These are phyloP conservation scores for Candida parachauliodes DNA, from an alignment of 805 yeast species.

Conservation along the genomic window DNA sequence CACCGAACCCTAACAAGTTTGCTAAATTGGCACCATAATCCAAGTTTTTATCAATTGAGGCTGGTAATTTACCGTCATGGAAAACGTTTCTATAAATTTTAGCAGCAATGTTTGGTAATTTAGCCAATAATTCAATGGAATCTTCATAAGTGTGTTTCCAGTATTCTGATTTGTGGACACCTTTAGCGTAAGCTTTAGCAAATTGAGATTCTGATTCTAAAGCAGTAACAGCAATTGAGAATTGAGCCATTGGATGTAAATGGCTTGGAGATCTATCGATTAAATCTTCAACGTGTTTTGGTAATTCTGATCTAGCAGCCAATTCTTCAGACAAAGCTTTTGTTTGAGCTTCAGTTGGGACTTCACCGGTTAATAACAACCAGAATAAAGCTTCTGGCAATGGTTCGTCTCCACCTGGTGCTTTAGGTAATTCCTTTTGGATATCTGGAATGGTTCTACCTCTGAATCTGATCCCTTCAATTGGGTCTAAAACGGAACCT, in stretches of 20 bases:
- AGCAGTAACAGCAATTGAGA: constrained; percentile 71
- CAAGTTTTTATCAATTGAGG: constrained; percentile 43
- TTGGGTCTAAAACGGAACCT: constrained; percentile 72
- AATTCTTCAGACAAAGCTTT: constrained; percentile 54
- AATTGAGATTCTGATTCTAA: constrained; percentile 68
- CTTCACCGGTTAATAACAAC: constrained; percentile 71
- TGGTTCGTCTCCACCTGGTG: constrained; percentile 55
- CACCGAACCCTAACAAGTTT: constrained; percentile 56
- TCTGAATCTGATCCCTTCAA: constrained; percentile 75
- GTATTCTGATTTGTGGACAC: constrained; percentile 64
- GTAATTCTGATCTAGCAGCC: constrained; percentile 63
- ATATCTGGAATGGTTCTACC: constrained; percentile 73
- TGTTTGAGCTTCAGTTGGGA: constrained; percentile 60
- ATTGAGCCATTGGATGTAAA: constrained; percentile 83
- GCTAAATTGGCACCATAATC: constrained; percentile 78
- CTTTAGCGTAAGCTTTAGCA: constrained; percentile 68
- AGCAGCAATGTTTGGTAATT: constrained; percentile 72
- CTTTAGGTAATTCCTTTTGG: constrained; percentile 62
- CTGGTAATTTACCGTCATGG: constrained; percentile 56
- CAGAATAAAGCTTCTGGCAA: constrained; percentile 77
- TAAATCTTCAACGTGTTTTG: constrained; percentile 57
- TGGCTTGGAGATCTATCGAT: constrained; percentile 62
- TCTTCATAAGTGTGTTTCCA: constrained; percentile 79
- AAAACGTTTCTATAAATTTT: constrained; percentile 64
- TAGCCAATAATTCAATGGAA: constrained; percentile 63